These are phyloP conservation scores for Apiospora phragmitis DNA, from an alignment of 2,329 filamentous ascomycete genomes.

Conservation along the genomic window DNA sequence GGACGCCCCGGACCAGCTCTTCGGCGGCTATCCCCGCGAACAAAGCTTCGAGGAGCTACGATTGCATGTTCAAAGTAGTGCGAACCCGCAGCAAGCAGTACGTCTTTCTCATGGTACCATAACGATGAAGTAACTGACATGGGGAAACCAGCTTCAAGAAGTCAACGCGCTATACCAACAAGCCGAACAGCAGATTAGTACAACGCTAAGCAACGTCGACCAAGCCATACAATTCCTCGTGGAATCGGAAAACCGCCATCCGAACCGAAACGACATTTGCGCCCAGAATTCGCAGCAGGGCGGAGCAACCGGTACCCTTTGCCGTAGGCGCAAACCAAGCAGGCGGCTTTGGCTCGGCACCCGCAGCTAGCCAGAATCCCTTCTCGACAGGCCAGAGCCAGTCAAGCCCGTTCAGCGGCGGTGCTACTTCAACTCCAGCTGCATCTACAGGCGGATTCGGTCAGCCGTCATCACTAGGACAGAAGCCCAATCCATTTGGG, in stretches of 20 bases:
- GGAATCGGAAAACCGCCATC: slow-evolving; percentile 67
- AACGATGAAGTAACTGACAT: not conserved
- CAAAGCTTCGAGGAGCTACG: slow-evolving; percentile 88
- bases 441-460: slow-evolving; percentile 25
- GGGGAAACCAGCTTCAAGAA: slow-evolving; percentile 38
- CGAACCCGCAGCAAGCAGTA: slow-evolving; percentile 45
- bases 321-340: slow-evolving; percentile 32
- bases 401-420: slow-evolving; percentile 22
- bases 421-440: slow-evolving; percentile 13
- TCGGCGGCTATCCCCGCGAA: slow-evolving; percentile 77
- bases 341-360: slow-evolving; percentile 41
- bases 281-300: slow-evolving; percentile 44
- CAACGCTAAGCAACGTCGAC: slow-evolving; percentile 66
- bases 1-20: slow-evolving; percentile 78
- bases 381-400: slow-evolving; percentile 7
- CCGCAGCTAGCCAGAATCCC: slow-evolving; percentile 26
- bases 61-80: slow-evolving; percentile 62
- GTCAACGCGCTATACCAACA: slow-evolving; percentile 62
- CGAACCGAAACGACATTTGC: slow-evolving; percentile 71
- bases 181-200: slow-evolving; percentile 70
- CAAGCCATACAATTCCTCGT: slow-evolving; percentile 72
- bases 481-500: not conserved
- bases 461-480: slow-evolving; percentile 33
- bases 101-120: slow-evolving; percentile 23
- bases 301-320: slow-evolving; percentile 47